Percentiles rank a stretch among this genome's conserved stretches.
phyloP scores from a whole-genome alignment of 306 rosid genomes.

The Quercus engelmannii region DNA sequence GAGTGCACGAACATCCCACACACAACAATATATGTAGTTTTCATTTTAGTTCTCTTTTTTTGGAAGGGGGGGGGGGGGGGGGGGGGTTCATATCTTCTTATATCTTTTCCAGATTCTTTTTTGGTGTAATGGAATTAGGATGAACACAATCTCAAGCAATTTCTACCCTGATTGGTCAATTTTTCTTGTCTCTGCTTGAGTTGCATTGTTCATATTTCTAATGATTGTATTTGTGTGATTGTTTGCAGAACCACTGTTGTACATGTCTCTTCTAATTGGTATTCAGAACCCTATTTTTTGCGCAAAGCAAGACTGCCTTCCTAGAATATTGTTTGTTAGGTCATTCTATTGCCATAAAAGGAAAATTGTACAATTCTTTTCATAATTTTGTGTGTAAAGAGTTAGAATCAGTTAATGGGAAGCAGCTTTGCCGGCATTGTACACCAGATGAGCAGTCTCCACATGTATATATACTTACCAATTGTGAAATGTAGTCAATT shows the following conservation, averaged over 20 bases:
- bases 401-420: conserved; percentile 42
- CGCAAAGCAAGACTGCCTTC: conserved; percentile 44
- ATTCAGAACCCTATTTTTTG: conserved; percentile 50
- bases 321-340: conserved; percentile 40
- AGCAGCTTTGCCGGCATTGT: conserved; percentile 40
- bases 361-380: conserved; percentile 37
- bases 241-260: conserved; percentile 60
- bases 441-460: conserved; percentile 17
- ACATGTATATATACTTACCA: conserved; percentile 2
- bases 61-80: background rate
- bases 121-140: too few relatives aligned
- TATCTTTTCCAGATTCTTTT: too few relatives aligned
- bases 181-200: background rate
- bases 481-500: background rate
- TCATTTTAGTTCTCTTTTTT: background rate
- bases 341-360: conserved; percentile 25
- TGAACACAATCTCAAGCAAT: too few relatives aligned
- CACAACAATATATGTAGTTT: too few relatives aligned
- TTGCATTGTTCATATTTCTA: conserved; percentile 19
- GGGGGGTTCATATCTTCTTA: background rate
- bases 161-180: too few relatives aligned
- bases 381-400: conserved; percentile 55
- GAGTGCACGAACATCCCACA: too few relatives aligned
- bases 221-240: conserved; percentile 24
- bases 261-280: conserved; percentile 49